Percentiles rank a stretch among this genome's conserved stretches.
These are phyloP conservation scores for Pseudocercospora fijiensis DNA, from an alignment of 2,329 filamentous ascomycete species.

Conservation along the genomic window DNA sequence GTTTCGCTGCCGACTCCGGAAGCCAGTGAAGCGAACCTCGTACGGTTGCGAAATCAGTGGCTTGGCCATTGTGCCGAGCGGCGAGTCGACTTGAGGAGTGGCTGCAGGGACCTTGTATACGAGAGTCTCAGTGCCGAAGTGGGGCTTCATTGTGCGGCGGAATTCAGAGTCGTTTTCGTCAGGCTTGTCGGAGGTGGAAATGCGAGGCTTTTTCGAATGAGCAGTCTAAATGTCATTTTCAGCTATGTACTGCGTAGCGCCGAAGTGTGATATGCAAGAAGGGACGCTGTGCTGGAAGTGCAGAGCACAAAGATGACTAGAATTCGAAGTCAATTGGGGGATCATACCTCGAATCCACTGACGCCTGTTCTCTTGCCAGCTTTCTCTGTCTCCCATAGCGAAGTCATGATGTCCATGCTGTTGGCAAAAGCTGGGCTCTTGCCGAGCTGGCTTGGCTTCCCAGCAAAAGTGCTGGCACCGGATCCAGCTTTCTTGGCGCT, in stretches of 20 bases:
- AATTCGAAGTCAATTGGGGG: conserved; percentile 36
- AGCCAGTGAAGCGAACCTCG: conserved; percentile 64
- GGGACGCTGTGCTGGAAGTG: background rate
- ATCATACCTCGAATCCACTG: conserved; percentile 72
- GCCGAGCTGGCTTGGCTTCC: conserved; percentile 21
- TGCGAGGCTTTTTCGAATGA: conserved; percentile 34
- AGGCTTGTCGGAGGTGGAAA: conserved; percentile 60
- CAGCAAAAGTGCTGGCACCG: conserved; percentile 21
- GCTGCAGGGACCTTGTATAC: conserved; percentile 58
- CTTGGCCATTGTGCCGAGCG: conserved; percentile 56
- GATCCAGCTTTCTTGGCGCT: conserved; percentile 35
- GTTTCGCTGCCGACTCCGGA: conserved; percentile 36
- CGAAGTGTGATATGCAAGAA: background rate
- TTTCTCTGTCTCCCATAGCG: conserved; percentile 74
- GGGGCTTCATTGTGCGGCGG: conserved; percentile 72
- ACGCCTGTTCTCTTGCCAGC: conserved; percentile 43
- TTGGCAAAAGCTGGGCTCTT: conserved; percentile 68
- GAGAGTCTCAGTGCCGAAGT: conserved; percentile 74
- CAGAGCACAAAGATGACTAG: background rate
- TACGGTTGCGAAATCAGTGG: conserved; percentile 63
- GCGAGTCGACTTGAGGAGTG: conserved; percentile 45
- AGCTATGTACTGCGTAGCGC: conserved; percentile 37
- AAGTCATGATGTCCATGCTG: conserved; percentile 95
- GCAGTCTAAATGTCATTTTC: conserved; percentile 36
- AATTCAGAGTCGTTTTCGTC: conserved; percentile 64